Base-by-base conservation (phyloP, 2,329 filamentous ascomycete species). In the Periconia sp. region DNA sequence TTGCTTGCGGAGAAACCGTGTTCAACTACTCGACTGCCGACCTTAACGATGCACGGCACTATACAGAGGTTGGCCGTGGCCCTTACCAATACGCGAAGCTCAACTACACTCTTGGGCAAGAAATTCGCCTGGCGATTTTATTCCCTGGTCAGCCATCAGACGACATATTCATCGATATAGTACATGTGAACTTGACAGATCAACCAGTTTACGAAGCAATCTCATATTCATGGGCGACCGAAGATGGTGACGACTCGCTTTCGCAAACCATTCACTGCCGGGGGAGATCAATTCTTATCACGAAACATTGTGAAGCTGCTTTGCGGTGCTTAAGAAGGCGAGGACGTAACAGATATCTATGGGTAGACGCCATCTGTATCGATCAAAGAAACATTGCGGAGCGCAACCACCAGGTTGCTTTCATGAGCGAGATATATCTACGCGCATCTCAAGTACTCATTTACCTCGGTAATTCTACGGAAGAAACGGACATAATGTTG, bases 191-290 rank as follows among this genome's bases (percentile, higher is more conserved):
- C 31, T 45, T 60, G 14, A 6, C 18, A 6, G 35, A 53, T 19
- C 13, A 47, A 1, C 58, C 53, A 8, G 19, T 42, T n/a, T 65
- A 63, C 23, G 61, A 65, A 50, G 61, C 62, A n/a, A 44, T 62
- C n/a, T 62, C 59, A 3, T 65, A 65, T 49, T 51, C 59, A 1
- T 65, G 62, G 61, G 62, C 57, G 1, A 53, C 41, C 11, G 8
- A 55, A 37, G 41, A 49, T 17, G 53, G 48, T 1, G 45, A 55
- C 19, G 53, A 45, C 27, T 31, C 41, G 8, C 48, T 51, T 27
- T 54, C 52, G 5, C 35, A 50, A 35, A 44, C 43, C 1, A 43
- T 54, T 2, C 20, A 50, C 30, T 54, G 51, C 19, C 52, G n/a
- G 2, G 52, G 52, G 19, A 30, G 52, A n/a, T 20, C 19, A 1